A percentile compares a stretch with the other conserved stretches of the same genome.
Evolutionary conservation across 2,329 filamentous ascomycete genomes (phyloP).

Genomic region (Microdochium trichocladiopsis): DNA sequence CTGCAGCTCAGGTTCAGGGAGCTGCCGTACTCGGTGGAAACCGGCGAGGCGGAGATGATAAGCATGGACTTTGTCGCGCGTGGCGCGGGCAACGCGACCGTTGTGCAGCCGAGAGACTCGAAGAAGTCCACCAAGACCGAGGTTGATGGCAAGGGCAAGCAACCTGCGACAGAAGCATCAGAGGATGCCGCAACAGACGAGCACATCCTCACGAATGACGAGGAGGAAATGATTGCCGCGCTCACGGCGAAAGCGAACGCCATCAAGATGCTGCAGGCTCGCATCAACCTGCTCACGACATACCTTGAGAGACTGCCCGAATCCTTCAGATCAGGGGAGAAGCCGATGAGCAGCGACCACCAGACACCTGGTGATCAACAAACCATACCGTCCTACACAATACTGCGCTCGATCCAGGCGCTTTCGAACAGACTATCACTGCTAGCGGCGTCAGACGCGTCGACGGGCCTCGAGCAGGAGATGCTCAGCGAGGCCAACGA

Average conservation of each 20-base stretch:
- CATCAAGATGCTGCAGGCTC: slow-evolving; percentile 82
- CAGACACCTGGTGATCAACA: slow-evolving; percentile 23
- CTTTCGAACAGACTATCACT: slow-evolving; percentile 79
- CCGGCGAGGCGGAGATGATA: slow-evolving; percentile 96
- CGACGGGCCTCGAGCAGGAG: slow-evolving; percentile 54
- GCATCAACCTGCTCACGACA: slow-evolving; percentile 63
- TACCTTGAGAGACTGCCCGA: slow-evolving; percentile 71
- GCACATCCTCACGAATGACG: slow-evolving; percentile 44
- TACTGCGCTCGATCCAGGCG: slow-evolving; percentile 83
- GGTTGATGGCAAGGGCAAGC: slow-evolving; percentile 46
- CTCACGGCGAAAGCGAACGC: slow-evolving; percentile 88
- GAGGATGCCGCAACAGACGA: slow-evolving; percentile 28
- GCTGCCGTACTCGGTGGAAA: slow-evolving; percentile 82
- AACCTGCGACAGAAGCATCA: slow-evolving; percentile 21
- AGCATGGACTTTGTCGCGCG: slow-evolving; percentile 88
- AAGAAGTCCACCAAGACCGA: slow-evolving; percentile 39
- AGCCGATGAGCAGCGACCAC: slow-evolving; percentile 20
- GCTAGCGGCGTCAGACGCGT: slow-evolving; percentile 60
- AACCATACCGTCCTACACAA: slow-evolving; percentile 53
- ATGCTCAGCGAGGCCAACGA: slow-evolving; percentile 76
- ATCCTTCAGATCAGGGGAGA: slow-evolving; percentile 47
- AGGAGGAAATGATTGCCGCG: slow-evolving; percentile 54
- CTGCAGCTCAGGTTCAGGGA: slow-evolving; percentile 71
- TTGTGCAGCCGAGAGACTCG: slow-evolving; percentile 30
- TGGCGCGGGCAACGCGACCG: slow-evolving; percentile 73